Evolutionary conservation across 2,329 filamentous ascomycete genomes (phyloP).

Genomic region (Chrysosporium keratinophilum): DNA sequence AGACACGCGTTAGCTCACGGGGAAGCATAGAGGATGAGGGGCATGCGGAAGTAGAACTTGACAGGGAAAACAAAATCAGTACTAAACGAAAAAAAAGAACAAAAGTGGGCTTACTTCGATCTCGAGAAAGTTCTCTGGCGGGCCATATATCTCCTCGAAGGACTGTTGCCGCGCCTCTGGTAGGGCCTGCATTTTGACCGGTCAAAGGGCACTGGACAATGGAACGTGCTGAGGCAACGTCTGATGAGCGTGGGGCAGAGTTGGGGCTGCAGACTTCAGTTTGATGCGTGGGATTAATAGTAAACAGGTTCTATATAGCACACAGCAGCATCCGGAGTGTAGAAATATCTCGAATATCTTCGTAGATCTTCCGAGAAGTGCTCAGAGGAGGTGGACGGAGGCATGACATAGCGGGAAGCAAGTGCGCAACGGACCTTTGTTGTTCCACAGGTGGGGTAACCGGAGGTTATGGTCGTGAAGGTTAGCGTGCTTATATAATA

Average conservation of each 20-base stretch:
- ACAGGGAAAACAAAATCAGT: constrained; percentile 1
- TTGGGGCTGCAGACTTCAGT: no score
- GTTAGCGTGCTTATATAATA: no score
- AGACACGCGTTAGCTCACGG: constrained; percentile 16
- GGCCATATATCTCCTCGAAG: constrained; percentile 97
- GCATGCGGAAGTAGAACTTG: constrained; percentile 1
- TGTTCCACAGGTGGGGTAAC: neutral
- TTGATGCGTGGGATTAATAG: no score
- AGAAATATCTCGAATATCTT: no score
- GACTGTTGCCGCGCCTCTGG: constrained; percentile 72
- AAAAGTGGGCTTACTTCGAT: constrained; percentile 55
- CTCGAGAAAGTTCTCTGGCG: constrained; percentile 96
- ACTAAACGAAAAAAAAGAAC: neutral
- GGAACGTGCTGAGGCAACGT: neutral
- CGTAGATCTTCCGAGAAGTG: no score
- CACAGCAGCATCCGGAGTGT: no score
- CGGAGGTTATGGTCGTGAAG: no score
- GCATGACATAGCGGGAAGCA: no score
- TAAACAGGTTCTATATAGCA: no score
- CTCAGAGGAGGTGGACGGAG: no score
- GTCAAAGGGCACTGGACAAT: neutral
- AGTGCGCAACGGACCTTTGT: neutral
- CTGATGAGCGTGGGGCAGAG: no score
- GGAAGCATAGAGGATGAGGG: neutral
- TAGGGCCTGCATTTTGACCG: constrained; percentile 48